A percentile compares a stretch with the other conserved stretches of the same genome.
These are phyloP conservation scores for Drechmeria coniospora DNA, from an alignment of 2,329 filamentous ascomycete genomes.

Conservation along the genomic window DNA sequence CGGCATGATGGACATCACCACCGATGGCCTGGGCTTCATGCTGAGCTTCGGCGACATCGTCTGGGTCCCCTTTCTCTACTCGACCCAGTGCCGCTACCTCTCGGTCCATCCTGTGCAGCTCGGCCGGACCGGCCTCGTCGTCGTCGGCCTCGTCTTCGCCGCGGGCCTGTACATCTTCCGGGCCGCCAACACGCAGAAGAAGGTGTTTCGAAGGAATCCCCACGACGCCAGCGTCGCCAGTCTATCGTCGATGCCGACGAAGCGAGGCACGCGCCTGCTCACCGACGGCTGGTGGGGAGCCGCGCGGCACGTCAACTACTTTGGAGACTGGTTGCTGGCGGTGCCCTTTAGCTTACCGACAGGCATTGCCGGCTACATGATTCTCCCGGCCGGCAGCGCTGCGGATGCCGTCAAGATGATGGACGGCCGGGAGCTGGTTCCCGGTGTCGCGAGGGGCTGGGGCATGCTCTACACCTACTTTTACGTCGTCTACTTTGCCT, in stretches of 20 bases:
- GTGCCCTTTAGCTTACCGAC: constrained; percentile 80
- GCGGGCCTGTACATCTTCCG: constrained; percentile 77
- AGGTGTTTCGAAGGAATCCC: constrained; percentile 77
- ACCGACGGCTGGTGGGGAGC: constrained; percentile 82
- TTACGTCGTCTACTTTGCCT: constrained; percentile 75
- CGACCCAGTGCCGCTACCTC: constrained; percentile 67
- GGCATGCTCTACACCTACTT: constrained; percentile 83
- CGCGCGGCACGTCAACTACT: constrained; percentile 83
- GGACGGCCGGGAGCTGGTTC: constrained; percentile 46
- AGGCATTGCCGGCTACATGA: constrained; percentile 61
- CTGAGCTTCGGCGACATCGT: constrained; percentile 76
- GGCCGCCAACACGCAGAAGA: constrained; percentile 77
- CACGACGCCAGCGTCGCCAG: constrained; percentile 59
- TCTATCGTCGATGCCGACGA: constrained; percentile 71
- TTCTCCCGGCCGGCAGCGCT: constrained; percentile 36
- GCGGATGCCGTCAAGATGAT: constrained; percentile 27
- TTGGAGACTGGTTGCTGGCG: constrained; percentile 82
- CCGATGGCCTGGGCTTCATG: constrained; percentile 88
- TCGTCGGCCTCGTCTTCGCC: constrained; percentile 48
- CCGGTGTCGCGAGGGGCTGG: constrained; percentile 60
- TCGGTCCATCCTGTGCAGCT: constrained; percentile 64
- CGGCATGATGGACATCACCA: constrained; percentile 82
- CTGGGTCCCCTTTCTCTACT: constrained; percentile 84
- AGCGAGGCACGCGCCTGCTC: constrained; percentile 61
- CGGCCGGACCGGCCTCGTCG: constrained; percentile 45